Evolutionary conservation across 202 grass and related monocot species (phyloP), one percentile per base, ranked within the genome.

Genomic region (Zizania palustris): DNA sequence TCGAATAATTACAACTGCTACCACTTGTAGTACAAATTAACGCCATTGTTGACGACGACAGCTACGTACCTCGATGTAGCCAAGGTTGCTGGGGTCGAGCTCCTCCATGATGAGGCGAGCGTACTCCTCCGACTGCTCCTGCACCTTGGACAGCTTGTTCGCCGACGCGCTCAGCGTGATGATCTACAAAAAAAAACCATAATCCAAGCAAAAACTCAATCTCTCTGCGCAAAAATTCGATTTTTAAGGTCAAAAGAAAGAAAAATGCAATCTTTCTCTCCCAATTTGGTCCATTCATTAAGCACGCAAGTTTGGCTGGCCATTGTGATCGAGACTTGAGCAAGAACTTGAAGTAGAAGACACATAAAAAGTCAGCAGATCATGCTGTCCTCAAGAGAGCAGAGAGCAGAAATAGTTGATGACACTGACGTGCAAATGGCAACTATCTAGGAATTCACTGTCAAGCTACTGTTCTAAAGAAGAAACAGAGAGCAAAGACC

Each of bases 41-140:
- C 53, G 28, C 18, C 43, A 22, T 49, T 38, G 34, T 12, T n/a
- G 15, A 11, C 39, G 34, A 4, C 21, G 28, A 16, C 54, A 59
- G 3, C 6, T 16, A 55, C 16, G n/a, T 55, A 55, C 51, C 51
- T 97, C 94, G 57, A 85, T 88, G 82, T 97, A 97, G 44, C 96
- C 96, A 1, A 90, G 71, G 66, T 86, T 92, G 45, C 63, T 79
- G 1, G 96, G 96, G 64, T 98, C 96, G 4, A 98, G 80, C 87
- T 98, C 96, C 82, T 98, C 96, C 96, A 98, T 98, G 81, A 98
- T 98, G 44, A 98, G 90, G 2, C 87, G 85, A 3, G 95, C 87
- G 69, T 98, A 98, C 80, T 98, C 95, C 63, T 90, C 95, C 0
- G 95, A 41, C 49, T 98, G 91, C 3, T 98, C 89, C 51, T 80